Evolutionary conservation across 805 yeast species (phyloP), one percentile per base, ranked within the genome.

Genomic region (Ogataea trehaloabstinens): DNA sequence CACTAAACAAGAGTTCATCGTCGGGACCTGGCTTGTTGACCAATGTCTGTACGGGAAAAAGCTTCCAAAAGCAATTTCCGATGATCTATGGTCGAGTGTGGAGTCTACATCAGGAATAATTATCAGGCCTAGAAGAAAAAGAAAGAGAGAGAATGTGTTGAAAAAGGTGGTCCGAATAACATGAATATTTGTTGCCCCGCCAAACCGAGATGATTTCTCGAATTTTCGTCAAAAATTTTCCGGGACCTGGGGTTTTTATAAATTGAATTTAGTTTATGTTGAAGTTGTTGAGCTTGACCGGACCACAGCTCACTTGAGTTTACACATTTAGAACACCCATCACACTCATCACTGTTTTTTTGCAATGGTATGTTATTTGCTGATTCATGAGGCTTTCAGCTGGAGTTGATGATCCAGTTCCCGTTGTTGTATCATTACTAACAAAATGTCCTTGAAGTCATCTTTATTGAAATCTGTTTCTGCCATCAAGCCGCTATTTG

Each of bases 21-120:
- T 90, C n/a, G 99, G 99, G 0, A 90, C 86, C 85, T 93, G 99
- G 99, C 63, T 90, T 4, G 90, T 93, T 2, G 99, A 93, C 60
- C 99, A 93, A 63, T 86, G 96, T 56, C 68, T 93, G 11, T 93
- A 91, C 57, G 99, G 99, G 0, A 71, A 95, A 28, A 93, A 93
- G 58, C 65, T 93, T 34, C 98, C 99, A 0, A 72, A 76, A 42
- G 63, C 63, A 27, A 76, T 93, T 5, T 80, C 75, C 28, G 76
- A 74, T 4, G 73, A 71, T 20, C 80, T 91, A 1, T 93, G 98
- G 98, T 74, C 76, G 30, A 85, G 95, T 59, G 85, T 85, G 10
- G 73, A 73, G 25, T 67, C 66, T 30, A 41, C 36, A 6, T 46
- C 55, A 2, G 42, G 48, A 2, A 41, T 51, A n/a, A 38, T 34